phyloP scores from a whole-genome alignment of 495 filamentous ascomycete species.

The Copromyces sp. region DNA sequence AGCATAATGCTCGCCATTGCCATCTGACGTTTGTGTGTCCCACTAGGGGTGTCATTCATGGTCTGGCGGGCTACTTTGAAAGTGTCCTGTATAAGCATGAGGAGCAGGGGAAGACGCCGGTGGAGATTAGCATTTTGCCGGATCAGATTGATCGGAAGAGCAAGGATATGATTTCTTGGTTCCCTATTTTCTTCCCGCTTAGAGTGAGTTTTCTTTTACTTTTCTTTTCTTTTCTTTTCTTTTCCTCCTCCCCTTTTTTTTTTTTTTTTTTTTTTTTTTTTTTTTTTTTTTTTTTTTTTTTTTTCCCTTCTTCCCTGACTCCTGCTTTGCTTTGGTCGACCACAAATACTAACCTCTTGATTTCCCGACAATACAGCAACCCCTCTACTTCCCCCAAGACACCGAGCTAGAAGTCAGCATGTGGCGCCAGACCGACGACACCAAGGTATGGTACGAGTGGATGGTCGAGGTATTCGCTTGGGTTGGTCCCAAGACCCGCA shows the following conservation, averaged over 20 bases:
- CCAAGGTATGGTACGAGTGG: constrained; percentile 99
- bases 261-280: constrained; percentile 44
- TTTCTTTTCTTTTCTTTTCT: constrained; percentile 36
- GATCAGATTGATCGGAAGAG: constrained; percentile 88
- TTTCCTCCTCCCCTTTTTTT: constrained; percentile 32
- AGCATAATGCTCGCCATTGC: constrained; percentile 76
- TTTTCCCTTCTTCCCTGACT: not conserved
- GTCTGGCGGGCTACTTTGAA: constrained; percentile 92
- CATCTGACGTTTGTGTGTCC: constrained; percentile 61
- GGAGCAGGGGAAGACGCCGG: constrained; percentile 28
- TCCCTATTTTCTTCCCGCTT: constrained; percentile 94
- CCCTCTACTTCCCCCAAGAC: constrained; percentile 76
- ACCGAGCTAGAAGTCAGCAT: constrained; percentile 82
- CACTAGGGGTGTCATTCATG: constrained; percentile 76
- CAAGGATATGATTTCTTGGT: constrained; percentile 95
- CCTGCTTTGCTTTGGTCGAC: not conserved
- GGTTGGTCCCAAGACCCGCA: constrained; percentile 48
- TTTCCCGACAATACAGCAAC: constrained; percentile 43
- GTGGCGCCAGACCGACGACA: constrained; percentile 88
- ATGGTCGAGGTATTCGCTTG: constrained; percentile 71
- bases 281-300: constrained; percentile 43
- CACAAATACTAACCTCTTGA: constrained; percentile 5
- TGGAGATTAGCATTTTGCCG: constrained; percentile 88
- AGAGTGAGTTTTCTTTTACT: constrained; percentile 51
- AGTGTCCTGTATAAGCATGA: constrained; percentile 61